Evolutionary conservation across 78 protist genomes (phyloP).

Genomic region (Dictyostelium capitatum): DNA sequence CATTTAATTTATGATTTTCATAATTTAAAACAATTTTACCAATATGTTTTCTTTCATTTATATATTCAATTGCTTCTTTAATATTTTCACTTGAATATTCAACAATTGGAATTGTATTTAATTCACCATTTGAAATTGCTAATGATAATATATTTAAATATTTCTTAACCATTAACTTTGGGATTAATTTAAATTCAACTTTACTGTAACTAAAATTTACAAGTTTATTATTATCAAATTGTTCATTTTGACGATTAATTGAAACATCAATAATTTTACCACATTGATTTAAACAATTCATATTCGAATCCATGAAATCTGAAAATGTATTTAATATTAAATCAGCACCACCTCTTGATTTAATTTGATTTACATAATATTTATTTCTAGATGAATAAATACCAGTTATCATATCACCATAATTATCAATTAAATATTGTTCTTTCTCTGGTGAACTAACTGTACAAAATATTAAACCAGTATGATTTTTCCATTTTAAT

Average conservation of each 20-base stretch:
- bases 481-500: slow-evolving; percentile 31
- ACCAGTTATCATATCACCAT: not conserved
- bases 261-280: slow-evolving; percentile 76
- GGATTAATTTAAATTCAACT: not conserved
- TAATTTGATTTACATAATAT: not conserved
- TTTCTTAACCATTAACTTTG: not conserved
- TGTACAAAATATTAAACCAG: not conserved
- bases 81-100: not conserved
- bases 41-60: slow-evolving; percentile 19
- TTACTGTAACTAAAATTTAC: not conserved
- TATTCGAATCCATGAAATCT: slow-evolving; percentile 24
- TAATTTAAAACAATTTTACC: slow-evolving; percentile 42
- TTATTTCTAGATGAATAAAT: not conserved
- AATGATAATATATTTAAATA: not conserved
- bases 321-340: slow-evolving; percentile 64
- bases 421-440: slow-evolving; percentile 1
- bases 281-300: slow-evolving; percentile 5
- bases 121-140: not conserved
- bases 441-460: slow-evolving; percentile 36
- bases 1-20: not conserved
- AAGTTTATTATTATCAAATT: not conserved
- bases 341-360: slow-evolving; percentile 80
- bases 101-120: not conserved
- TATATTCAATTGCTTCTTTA: slow-evolving; percentile 14
- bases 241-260: not conserved